Percentiles rank a stretch among this genome's conserved stretches.
These are phyloP conservation scores for Onygena corvina DNA, from an alignment of 2,329 filamentous ascomycete genomes.

Conservation along the genomic window DNA sequence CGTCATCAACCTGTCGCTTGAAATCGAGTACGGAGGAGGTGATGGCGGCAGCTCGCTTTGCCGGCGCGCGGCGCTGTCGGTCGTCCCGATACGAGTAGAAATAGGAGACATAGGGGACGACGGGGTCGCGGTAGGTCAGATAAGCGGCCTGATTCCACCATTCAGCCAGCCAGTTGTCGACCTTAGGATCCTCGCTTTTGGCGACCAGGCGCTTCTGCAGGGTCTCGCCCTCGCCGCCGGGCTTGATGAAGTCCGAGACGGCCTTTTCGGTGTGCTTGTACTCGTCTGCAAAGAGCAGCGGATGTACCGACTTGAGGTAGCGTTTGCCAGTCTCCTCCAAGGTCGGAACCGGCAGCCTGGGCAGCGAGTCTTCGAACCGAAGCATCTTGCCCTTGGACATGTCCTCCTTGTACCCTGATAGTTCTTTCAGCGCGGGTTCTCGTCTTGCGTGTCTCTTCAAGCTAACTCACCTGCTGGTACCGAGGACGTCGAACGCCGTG, in stretches of 20 bases:
- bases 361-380: constrained; percentile 54
- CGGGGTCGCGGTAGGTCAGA: constrained; percentile 82
- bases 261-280: constrained; percentile 58
- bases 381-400: constrained; percentile 52
- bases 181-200: constrained; percentile 62
- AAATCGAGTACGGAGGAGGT: constrained; percentile 79
- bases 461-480: constrained; percentile 35
- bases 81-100: constrained; percentile 98
- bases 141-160: constrained; percentile 99
- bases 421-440: neutral
- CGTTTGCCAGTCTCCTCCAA: constrained; percentile 52
- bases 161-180: constrained; percentile 89
- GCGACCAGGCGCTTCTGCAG: constrained; percentile 82
- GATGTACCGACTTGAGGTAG: constrained; percentile 56
- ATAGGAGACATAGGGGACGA: constrained; percentile 97
- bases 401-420: constrained; percentile 52
- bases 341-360: constrained; percentile 49
- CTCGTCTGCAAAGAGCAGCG: constrained; percentile 47
- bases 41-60: constrained; percentile 85
- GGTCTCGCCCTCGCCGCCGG: constrained; percentile 68
- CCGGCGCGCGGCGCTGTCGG: constrained; percentile 70
- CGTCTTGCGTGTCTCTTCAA: neutral
- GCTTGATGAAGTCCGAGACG: constrained; percentile 75
- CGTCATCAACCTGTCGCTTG: constrained; percentile 77
- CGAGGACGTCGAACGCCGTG: constrained; percentile 28